These are phyloP conservation scores for Rhizoctonia solani DNA, from an alignment of 1,284 basidiomycete species.

Conservation along the genomic window DNA sequence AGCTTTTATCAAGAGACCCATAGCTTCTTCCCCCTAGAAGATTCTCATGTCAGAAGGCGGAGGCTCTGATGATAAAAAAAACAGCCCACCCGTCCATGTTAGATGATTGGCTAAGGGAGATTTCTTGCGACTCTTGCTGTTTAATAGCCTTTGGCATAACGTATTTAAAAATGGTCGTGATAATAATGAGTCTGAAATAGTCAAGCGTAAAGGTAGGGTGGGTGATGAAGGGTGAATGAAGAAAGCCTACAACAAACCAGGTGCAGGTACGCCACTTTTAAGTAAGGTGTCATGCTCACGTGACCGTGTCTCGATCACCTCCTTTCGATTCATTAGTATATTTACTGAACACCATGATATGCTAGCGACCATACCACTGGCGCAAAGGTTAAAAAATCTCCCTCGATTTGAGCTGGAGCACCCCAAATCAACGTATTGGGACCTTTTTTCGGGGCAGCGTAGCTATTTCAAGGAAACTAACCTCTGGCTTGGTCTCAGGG, in stretches of 20 bases:
- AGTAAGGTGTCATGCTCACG: not conserved
- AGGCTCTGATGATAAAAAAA: not conserved
- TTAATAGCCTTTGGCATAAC: not conserved
- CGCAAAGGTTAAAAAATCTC: too few relatives aligned
- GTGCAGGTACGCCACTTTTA: not conserved
- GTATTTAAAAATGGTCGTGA: not conserved
- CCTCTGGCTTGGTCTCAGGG: not conserved
- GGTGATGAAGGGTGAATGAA: not conserved
- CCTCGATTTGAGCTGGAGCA: too few relatives aligned
- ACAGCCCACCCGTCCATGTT: conserved; percentile 14
- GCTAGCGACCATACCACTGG: too few relatives aligned
- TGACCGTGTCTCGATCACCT: not conserved
- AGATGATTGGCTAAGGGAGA: conserved; percentile 14
- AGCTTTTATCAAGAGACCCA: conserved; percentile 23
- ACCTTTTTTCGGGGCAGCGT: too few relatives aligned
- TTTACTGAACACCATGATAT: too few relatives aligned
- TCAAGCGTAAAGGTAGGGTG: too few relatives aligned
- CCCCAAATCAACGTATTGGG: too few relatives aligned
- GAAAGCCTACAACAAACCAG: not conserved
- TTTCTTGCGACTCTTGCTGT: not conserved
- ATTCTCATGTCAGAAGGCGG: not conserved
- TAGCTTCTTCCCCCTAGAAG: conserved; percentile 8
- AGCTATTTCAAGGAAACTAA: too few relatives aligned
- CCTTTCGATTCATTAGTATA: not conserved
- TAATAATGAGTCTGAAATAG: not conserved